A percentile compares a stretch with the other conserved stretches of the same genome.
These are phyloP conservation scores for Helotiales sp. DNA, from an alignment of 2,329 filamentous ascomycete genomes.

Conservation along the genomic window DNA sequence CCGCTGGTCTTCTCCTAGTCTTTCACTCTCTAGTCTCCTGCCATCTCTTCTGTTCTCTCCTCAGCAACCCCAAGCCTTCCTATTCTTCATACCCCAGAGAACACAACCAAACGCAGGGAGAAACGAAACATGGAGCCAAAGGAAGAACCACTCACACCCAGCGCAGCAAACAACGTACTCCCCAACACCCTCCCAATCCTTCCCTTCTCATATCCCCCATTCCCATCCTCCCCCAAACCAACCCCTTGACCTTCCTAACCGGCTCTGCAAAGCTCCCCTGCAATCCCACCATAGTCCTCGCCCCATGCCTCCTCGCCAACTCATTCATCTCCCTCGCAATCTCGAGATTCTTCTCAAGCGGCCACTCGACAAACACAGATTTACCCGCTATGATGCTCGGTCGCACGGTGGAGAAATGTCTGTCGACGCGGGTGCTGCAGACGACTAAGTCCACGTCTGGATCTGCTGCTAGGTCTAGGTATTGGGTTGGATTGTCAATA, in stretches of 20 bases:
- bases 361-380: constrained; percentile 62
- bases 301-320: constrained; percentile 43
- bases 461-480: constrained; percentile 50
- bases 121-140: too few relatives aligned
- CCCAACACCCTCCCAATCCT: constrained; percentile 58
- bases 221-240: constrained; percentile 55
- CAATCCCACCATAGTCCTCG: constrained; percentile 53
- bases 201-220: constrained; percentile 47
- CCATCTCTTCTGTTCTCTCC: too few relatives aligned
- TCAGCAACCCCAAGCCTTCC: too few relatives aligned
- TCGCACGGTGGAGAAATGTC: constrained; percentile 58
- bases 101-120: too few relatives aligned
- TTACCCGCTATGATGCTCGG: constrained; percentile 59
- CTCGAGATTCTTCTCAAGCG: constrained; percentile 52
- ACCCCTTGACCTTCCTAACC: constrained; percentile 49
- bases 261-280: constrained; percentile 56
- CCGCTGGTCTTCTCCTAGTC: too few relatives aligned
- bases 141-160: not conserved
- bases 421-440: constrained; percentile 57
- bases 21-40: too few relatives aligned
- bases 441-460: constrained; percentile 59
- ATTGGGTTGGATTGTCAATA: not conserved
- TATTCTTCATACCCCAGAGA: too few relatives aligned
- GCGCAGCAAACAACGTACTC: constrained; percentile 13
- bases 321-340: constrained; percentile 50